phyloP scores from a whole-genome alignment of 805 yeast species.

The Candida oleophila region DNA sequence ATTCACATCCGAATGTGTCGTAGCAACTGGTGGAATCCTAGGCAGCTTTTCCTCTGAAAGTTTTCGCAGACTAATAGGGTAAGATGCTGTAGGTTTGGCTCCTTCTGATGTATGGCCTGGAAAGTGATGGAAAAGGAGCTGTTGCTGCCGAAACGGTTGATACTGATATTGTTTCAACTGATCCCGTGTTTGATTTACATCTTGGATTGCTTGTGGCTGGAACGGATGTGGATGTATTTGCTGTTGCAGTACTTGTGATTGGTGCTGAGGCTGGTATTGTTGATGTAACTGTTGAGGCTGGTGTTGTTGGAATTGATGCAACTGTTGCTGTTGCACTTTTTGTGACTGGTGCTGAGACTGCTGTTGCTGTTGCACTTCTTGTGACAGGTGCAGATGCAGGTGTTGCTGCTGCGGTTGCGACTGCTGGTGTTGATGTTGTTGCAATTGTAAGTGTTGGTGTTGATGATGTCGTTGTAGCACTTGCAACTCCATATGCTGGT shows the following conservation, averaged over 20 bases:
- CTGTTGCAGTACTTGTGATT: neutral
- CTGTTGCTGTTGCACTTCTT: neutral
- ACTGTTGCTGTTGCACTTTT: neutral
- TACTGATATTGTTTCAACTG: too few relatives aligned
- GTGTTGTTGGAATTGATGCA: neutral
- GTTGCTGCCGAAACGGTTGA: neutral
- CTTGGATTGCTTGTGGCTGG: too few relatives aligned
- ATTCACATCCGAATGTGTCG: too few relatives aligned
- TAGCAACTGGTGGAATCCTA: too few relatives aligned
- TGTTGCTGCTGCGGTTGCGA: neutral
- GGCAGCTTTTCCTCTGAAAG: too few relatives aligned
- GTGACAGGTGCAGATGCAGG: neutral
- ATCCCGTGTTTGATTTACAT: too few relatives aligned
- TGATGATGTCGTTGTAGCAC: neutral
- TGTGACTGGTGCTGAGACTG: neutral
- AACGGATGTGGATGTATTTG: neutral
- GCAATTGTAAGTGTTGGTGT: neutral
- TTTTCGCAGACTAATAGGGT: too few relatives aligned
- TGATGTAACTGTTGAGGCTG: neutral
- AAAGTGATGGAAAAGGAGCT: neutral
- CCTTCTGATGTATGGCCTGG: too few relatives aligned
- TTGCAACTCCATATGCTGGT: neutral
- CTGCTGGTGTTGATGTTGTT: neutral
- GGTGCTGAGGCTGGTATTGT: neutral
- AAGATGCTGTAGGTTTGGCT: neutral